These are phyloP conservation scores for Myotisia sp. DNA, from an alignment of 2,329 filamentous ascomycete genomes.

Conservation along the genomic window DNA sequence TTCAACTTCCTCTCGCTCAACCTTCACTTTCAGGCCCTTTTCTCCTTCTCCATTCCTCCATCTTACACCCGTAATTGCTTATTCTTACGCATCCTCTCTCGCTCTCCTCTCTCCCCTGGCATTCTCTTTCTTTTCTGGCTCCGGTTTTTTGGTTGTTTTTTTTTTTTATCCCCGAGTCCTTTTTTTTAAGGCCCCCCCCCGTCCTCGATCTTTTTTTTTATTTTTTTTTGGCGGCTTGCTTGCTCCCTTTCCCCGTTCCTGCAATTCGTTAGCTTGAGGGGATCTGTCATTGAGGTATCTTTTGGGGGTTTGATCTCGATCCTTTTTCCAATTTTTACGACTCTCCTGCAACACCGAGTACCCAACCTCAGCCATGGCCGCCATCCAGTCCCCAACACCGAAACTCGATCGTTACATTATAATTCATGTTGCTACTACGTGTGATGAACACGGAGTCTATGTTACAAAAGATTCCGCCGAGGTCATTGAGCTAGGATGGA, in stretches of 20 bases:
- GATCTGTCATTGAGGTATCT: not conserved
- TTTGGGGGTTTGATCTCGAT: not conserved
- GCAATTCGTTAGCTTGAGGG: not conserved
- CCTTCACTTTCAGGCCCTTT: conserved; percentile 41
- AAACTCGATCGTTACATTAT: conserved; percentile 93
- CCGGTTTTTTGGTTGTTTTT: not conserved
- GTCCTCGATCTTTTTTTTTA: conserved; percentile 3
- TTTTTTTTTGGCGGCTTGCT: conserved; percentile 7
- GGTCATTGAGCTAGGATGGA: conserved; percentile 98
- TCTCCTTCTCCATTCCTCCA: conserved; percentile 6
- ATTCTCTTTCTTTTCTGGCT: conserved; percentile 10
- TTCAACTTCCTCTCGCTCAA: not conserved
- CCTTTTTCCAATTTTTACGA: not conserved
- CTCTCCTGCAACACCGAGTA: not conserved
- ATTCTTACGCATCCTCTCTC: conserved; percentile 14
- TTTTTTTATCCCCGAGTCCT: conserved; percentile 10
- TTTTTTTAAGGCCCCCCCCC: conserved; percentile 1
- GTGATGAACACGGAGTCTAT: conserved; percentile 97
- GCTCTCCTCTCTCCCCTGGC: conserved; percentile 11
- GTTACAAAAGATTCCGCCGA: conserved; percentile 98
- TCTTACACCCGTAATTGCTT: conserved; percentile 3
- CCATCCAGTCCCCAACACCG: conserved; percentile 40
- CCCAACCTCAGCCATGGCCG: conserved; percentile 24
- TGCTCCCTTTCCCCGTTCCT: not conserved
- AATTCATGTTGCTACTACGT: conserved; percentile 96